Evolutionary conservation across 441 rosid genomes (phyloP), one percentile per base, ranked within the genome.

Genomic region (Pelargonium fulgidum): DNA sequence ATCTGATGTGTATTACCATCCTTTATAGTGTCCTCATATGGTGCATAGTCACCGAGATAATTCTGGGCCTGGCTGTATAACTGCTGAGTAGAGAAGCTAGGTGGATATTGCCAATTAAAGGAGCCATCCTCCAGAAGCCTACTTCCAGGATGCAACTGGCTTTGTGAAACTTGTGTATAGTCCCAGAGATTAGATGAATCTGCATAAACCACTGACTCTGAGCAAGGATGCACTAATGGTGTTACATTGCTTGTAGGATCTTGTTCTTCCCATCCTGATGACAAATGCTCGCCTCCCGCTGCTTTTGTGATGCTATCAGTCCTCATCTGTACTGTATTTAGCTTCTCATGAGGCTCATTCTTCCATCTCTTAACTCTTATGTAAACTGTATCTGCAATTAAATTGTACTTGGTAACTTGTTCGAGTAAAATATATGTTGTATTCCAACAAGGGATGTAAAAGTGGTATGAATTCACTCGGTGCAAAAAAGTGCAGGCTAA

Each of bases 311-410:
- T 70, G 50, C 24, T 17, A 54, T 54, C 62, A 17, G 14, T 61
- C 36, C 2, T 52, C 26, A 70, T 14, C 64, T 42, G 66, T 1
- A 16, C 50, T 3, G 52, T 7, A 42, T 67, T 74, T 64, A 22
- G 50, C 44, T 10, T 71, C 54, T 66, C 74, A 10, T 62, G 71
- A 71, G 82, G 72, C 9, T 29, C 67, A 71, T 71, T 73, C 44
- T 62, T 75, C 73, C 67, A 56, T 52, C 68, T 66, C 66, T 75
- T 68, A n/a, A 9, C 56, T 69, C 71, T 73, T 65, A 33, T 45
- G 36, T 64, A 59, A 4, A n/a, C 68, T 52, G 68, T 4, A 59
- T 76, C 82, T 79, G 84, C 65, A 62, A 54, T 17, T 4, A 36
- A 36, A 5, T 36, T 36, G 41, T 36, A 36, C 41, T 36, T 36